Evolutionary conservation across 345 rosid species (phyloP), one percentile per base, ranked within the genome.

Genomic region (Heritiera fomes): DNA sequence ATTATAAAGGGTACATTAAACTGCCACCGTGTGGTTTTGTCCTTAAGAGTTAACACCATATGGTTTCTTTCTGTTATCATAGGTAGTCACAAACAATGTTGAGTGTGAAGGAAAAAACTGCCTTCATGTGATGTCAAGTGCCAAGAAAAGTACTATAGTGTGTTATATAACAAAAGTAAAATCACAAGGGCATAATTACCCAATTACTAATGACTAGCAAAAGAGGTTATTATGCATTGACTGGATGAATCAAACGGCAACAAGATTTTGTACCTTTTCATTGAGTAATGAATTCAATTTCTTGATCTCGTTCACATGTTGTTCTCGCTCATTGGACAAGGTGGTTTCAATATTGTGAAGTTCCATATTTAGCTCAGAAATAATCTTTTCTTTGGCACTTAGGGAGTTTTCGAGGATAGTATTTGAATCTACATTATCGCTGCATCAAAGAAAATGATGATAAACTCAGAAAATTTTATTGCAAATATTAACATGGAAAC

Each of bases 361-460:
- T 81, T 96, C 99, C 90, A 85, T 86, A 75, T 94, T 96, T 78
- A 96, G 89, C 86, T 96, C 98, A 9, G 98, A 92, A 53, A 96
- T 91, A 75, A 96, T 87, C 89, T 94, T 96, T 85, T 96, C 99
- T 85, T 96, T 94, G 82, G 97, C 91, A 78, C 45, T 94, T 83
- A 94, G 81, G 72, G 98, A 94, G 81, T 89, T 96, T 86, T 96
- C 99, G 79, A 94, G 95, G 80, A 89, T 85, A 82, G 80, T 88
- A 78, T 88, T 91, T 77, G 98, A 90, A 85, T 96, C 98, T 76
- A 86, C 78, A 81, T 76, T 86, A 79, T 94, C 90, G 80, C 98
- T 96, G 97, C 65, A 74, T 80, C 20, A 60, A 52, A 75, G 75
- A 71, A 80, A 77, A 18, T 45, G 60, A 79, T 40, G 15, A 71